phyloP scores from a whole-genome alignment of 2,329 filamentous ascomycete genomes.

The Ascochyta pisi region DNA sequence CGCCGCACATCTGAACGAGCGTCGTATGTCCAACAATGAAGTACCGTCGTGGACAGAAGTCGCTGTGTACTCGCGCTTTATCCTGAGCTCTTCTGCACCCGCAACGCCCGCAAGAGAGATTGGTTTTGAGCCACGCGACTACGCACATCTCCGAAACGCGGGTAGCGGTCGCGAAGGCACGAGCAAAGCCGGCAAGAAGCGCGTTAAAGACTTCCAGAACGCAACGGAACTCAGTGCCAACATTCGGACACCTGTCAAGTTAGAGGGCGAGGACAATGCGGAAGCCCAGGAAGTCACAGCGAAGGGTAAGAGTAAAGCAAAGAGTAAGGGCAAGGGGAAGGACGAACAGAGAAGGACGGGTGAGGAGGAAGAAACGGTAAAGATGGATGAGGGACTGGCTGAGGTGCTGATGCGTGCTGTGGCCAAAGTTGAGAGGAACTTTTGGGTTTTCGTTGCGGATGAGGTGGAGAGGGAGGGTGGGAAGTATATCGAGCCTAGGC shows the following conservation, averaged over 20 bases:
- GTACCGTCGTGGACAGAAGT: slow-evolving; percentile 32
- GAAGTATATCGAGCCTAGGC: slow-evolving; percentile 30
- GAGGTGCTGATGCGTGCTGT: slow-evolving; percentile 41
- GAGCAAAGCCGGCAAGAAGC: slow-evolving; percentile 30
- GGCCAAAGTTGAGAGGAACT: slow-evolving; percentile 33
- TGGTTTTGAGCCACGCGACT: slow-evolving; percentile 44
- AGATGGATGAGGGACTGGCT: not conserved
- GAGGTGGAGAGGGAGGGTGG: slow-evolving; percentile 38
- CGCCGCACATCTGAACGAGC: slow-evolving; percentile 33
- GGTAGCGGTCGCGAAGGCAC: slow-evolving; percentile 6
- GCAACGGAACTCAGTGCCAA: slow-evolving; percentile 34
- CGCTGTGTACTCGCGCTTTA: slow-evolving; percentile 48
- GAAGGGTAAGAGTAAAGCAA: slow-evolving; percentile 1
- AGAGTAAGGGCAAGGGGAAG: not conserved
- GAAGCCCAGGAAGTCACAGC: not conserved
- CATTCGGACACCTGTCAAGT: slow-evolving; percentile 18
- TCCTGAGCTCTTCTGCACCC: slow-evolving; percentile 37
- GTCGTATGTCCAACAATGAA: slow-evolving; percentile 25
- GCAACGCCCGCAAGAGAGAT: slow-evolving; percentile 30
- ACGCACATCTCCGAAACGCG: slow-evolving; percentile 40
- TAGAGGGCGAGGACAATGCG: not conserved
- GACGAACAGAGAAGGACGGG: slow-evolving; percentile 8
- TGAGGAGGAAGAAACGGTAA: not conserved
- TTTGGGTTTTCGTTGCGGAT: slow-evolving; percentile 43
- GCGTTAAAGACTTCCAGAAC: slow-evolving; percentile 30